Evolutionary conservation across 352 stramenopile species (phyloP).

Genomic region (Phytopythium oedochilum): DNA sequence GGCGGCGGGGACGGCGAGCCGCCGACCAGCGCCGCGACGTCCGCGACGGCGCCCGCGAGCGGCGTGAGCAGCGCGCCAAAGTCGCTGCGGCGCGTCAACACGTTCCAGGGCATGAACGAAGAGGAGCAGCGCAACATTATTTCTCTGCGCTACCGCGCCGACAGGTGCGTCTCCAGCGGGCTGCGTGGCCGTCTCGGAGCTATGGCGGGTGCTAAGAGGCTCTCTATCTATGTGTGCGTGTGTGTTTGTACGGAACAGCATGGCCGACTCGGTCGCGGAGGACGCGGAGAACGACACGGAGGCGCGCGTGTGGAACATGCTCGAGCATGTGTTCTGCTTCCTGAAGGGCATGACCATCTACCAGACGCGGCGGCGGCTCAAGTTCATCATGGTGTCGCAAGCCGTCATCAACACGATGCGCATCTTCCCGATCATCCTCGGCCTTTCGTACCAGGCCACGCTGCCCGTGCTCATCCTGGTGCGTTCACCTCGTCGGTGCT

Average conservation of each 20-base stretch:
- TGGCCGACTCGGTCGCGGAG: constrained; percentile 75
- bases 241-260: constrained; percentile 22
- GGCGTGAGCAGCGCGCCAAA: constrained; percentile 22
- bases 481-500: constrained; percentile 3
- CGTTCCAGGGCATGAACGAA: constrained; percentile 61
- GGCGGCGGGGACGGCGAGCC: constrained; percentile 1
- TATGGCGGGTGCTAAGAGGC: not conserved
- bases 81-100: constrained; percentile 56
- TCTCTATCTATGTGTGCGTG: not conserved
- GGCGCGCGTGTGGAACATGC: constrained; percentile 70
- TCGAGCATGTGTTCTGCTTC: constrained; percentile 86
- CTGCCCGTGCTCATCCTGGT: constrained; percentile 80
- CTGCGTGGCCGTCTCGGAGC: not conserved
- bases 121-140: constrained; percentile 86
- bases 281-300: constrained; percentile 54
- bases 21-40: not conserved
- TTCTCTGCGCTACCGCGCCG: constrained; percentile 77
- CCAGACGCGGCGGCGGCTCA: constrained; percentile 67
- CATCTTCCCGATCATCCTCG: constrained; percentile 85
- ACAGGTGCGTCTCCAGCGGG: constrained; percentile 38
- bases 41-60: constrained; percentile 6
- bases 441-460: constrained; percentile 78
- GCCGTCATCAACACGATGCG: constrained; percentile 75
- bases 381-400: constrained; percentile 87
- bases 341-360: constrained; percentile 89